A percentile compares a stretch with the other conserved stretches of the same genome.
These are phyloP conservation scores for Penicillium macrosclerotiorum DNA, from an alignment of 495 filamentous ascomycete species.

Conservation along the genomic window DNA sequence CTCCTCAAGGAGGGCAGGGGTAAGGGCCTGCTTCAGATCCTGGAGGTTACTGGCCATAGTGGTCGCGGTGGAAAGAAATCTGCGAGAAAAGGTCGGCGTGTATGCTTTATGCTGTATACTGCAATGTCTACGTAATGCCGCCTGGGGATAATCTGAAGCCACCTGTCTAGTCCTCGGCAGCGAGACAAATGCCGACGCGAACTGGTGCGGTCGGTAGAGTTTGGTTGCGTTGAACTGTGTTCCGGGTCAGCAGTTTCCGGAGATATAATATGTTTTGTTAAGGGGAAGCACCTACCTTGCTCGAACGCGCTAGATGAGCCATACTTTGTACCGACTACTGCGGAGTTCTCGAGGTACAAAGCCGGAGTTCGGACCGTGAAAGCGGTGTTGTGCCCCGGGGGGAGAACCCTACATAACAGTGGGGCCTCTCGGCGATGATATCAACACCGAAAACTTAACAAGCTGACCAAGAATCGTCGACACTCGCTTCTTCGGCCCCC, in stretches of 20 bases:
- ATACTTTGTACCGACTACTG: neutral
- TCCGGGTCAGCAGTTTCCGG: neutral
- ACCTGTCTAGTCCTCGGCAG: neutral
- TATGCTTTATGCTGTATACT: neutral
- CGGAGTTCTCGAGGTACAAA: too few species aligned
- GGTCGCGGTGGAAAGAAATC: slow-evolving; percentile 7
- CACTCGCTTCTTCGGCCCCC: too few species aligned
- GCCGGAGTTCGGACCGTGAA: too few species aligned
- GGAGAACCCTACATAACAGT: too few species aligned
- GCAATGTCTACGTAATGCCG: neutral
- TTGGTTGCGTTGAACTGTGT: neutral
- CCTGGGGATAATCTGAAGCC: neutral
- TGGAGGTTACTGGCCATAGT: slow-evolving; percentile 2
- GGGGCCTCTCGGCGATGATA: too few species aligned
- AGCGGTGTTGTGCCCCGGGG: too few species aligned
- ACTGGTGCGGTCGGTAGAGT: neutral
- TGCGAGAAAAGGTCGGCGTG: neutral
- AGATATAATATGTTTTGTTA: neutral
- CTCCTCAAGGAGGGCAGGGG: slow-evolving; percentile 19
- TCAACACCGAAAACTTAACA: too few species aligned
- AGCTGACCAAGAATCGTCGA: too few species aligned
- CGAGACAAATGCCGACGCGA: neutral
- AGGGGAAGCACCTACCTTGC: neutral
- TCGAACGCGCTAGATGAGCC: slow-evolving; percentile 3
- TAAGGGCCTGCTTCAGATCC: slow-evolving; percentile 18